Conservation (phyloP, 768 basidiomycete genomes). For the Panaeolus papilionaceus region DNA sequence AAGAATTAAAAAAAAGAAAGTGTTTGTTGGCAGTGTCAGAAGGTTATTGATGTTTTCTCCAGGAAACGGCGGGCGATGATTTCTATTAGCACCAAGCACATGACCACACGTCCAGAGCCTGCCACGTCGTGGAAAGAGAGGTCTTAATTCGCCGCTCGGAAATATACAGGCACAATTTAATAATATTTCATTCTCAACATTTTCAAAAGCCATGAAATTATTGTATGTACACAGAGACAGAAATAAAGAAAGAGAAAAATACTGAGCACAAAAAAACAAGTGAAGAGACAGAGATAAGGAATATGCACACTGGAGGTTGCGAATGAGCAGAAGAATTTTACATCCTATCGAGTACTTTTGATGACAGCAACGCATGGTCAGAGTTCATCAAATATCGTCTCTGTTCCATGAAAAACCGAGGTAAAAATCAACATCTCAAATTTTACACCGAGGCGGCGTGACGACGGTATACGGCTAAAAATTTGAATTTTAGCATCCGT, state of each 20-base stretch:
- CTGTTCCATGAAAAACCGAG: slow-evolving; percentile 14
- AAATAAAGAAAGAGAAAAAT: slow-evolving; percentile 17
- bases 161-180: not conserved
- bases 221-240: slow-evolving; percentile 24
- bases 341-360: slow-evolving; percentile 14
- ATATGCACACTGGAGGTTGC: slow-evolving; percentile 25
- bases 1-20: slow-evolving; percentile 7
- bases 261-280: slow-evolving; percentile 15
- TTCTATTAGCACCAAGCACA: slow-evolving; percentile 23
- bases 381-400: slow-evolving; percentile 12
- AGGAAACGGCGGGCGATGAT: slow-evolving; percentile 15
- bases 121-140: slow-evolving; percentile 36
- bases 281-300: slow-evolving; percentile 16
- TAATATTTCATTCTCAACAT: slow-evolving; percentile 16
- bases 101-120: slow-evolving; percentile 35
- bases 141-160: slow-evolving; percentile 12
- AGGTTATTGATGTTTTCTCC: slow-evolving; percentile 14
- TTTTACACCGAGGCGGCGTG: slow-evolving; percentile 18
- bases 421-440: slow-evolving; percentile 16
- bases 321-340: slow-evolving; percentile 11
- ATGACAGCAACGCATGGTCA: slow-evolving; percentile 12
- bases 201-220: slow-evolving; percentile 21
- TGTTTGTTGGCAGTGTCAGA: slow-evolving; percentile 17
- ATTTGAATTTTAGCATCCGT: not conserved
- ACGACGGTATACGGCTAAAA: slow-evolving; percentile 26